A percentile compares a stretch with the other conserved stretches of the same genome.
Conservation (phyloP, 345 rosid species). For the Gossypium herbaceum region DNA sequence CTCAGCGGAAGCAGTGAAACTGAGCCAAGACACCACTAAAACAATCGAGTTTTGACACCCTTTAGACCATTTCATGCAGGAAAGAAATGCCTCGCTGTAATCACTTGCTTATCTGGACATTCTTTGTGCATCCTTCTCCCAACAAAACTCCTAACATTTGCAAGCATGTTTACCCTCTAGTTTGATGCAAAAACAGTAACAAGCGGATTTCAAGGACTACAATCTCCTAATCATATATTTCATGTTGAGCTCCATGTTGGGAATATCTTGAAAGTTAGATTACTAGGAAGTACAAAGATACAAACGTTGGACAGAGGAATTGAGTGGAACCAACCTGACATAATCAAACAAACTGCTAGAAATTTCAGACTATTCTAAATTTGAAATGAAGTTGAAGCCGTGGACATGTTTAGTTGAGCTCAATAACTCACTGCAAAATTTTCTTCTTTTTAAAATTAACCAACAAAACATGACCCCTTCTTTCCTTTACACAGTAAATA, state of each 20-base stretch:
- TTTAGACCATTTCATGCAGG: background rate
- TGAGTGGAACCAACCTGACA: background rate
- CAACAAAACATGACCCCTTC: background rate
- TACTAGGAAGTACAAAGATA: background rate
- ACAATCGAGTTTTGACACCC: background rate
- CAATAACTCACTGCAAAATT: background rate
- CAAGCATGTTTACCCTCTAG: background rate
- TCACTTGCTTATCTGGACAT: background rate
- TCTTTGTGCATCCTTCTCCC: background rate
- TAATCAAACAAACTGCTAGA: background rate
- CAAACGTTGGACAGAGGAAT: background rate
- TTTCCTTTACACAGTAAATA: background rate
- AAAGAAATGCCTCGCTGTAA: background rate
- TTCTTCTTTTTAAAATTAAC: background rate
- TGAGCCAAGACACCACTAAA: background rate
- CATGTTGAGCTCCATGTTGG: background rate
- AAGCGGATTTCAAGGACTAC: background rate
- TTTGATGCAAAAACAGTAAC: background rate
- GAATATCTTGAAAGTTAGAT: background rate
- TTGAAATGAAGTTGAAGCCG: background rate
- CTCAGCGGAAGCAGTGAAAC: background rate
- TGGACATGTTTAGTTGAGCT: background rate
- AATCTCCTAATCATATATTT: background rate
- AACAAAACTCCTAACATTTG: background rate
- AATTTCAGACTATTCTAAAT: background rate